Evolutionary conservation across 2,329 filamentous ascomycete species (phyloP).

Genomic region (Aspergillus sp.): DNA sequence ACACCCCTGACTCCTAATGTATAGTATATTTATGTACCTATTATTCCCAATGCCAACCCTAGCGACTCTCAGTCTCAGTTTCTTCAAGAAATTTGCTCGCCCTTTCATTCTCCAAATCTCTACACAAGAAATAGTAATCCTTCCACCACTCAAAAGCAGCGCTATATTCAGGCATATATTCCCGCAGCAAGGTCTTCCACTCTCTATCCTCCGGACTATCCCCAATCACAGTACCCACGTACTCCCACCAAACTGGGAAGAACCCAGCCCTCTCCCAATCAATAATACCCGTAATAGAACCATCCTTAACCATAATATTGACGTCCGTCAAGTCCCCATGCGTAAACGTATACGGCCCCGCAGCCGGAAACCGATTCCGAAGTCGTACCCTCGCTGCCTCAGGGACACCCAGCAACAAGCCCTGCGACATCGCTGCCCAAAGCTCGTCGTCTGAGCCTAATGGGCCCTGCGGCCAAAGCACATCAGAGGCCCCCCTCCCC

Average conservation of each 20-base stretch:
- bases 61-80: neutral
- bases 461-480: neutral
- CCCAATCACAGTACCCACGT: conserved; percentile 5
- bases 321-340: neutral
- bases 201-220: conserved; percentile 16
- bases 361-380: neutral
- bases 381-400: neutral
- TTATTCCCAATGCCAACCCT: neutral
- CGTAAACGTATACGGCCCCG: neutral
- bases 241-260: conserved; percentile 40
- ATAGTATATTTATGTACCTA: neutral
- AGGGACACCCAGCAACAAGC: neutral
- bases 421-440: neutral
- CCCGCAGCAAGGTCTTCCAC: conserved; percentile 18
- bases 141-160: conserved; percentile 17
- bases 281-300: conserved; percentile 35
- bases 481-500: neutral
- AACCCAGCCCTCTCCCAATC: conserved; percentile 42
- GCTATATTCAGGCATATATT: conserved; percentile 18
- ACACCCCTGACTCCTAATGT: neutral
- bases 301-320: neutral
- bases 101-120: neutral
- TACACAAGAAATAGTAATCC: conserved; percentile 6
- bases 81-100: neutral
- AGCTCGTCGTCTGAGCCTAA: neutral